Percentiles rank a stretch among this genome's conserved stretches.
These are phyloP conservation scores for Fusarium mangiferae DNA, from an alignment of 2,329 filamentous ascomycete species.

Conservation along the genomic window DNA sequence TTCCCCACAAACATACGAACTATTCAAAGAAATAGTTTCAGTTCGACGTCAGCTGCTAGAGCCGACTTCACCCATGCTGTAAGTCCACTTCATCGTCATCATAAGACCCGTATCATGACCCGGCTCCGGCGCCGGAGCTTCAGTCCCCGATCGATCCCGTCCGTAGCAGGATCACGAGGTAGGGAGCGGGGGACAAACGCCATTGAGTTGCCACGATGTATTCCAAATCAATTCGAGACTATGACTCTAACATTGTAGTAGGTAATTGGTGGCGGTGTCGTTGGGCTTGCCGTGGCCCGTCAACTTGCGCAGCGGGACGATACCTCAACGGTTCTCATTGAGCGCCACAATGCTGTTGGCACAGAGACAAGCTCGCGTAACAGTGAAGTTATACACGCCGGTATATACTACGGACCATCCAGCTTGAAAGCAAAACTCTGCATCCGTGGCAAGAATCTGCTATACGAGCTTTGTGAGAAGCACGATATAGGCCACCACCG, in stretches of 20 bases:
- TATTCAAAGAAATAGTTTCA: constrained; percentile 47
- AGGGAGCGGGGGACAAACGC: background rate
- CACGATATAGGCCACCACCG: constrained; percentile 76
- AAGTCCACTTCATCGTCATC: constrained; percentile 38
- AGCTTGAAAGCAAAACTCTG: constrained; percentile 88
- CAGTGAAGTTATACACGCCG: constrained; percentile 96
- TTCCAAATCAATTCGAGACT: background rate
- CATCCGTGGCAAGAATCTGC: constrained; percentile 76
- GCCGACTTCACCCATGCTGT: constrained; percentile 61
- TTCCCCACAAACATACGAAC: background rate
- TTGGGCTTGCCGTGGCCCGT: constrained; percentile 83
- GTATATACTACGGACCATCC: constrained; percentile 83
- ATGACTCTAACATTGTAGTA: constrained; percentile 39
- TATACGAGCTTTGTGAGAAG: constrained; percentile 80
- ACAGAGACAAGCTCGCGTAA: constrained; percentile 91
- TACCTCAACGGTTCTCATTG: constrained; percentile 79
- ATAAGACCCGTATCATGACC: constrained; percentile 10
- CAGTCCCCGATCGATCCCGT: constrained; percentile 7
- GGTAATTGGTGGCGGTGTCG: constrained; percentile 71
- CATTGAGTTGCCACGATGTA: background rate
- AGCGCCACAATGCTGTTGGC: constrained; percentile 79
- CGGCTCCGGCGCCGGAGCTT: constrained; percentile 12
- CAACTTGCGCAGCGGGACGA: constrained; percentile 72
- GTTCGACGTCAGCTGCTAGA: constrained; percentile 45
- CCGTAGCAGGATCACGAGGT: constrained; percentile 9